Base-by-base conservation (phyloP, 306 rosid genomes). In the Quercus suber region DNA sequence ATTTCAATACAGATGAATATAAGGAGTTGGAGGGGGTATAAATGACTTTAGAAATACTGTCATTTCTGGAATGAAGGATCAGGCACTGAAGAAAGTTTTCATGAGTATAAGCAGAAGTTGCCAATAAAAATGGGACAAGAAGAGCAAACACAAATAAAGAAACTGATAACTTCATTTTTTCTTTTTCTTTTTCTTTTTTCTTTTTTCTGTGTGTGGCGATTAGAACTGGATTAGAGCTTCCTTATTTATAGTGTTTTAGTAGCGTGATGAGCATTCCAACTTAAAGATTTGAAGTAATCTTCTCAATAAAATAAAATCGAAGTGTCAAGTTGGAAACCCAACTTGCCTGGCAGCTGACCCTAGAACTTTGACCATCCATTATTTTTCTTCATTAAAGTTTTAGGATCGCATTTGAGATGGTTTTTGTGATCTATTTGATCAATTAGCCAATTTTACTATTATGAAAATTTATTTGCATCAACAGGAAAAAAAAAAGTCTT, bases 1-100 rank as follows among this genome's bases (percentile, higher is more conserved):
- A 79, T 31, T 73, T 6, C 28, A 79, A 64, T 2, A 72, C 28
- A 4, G 55, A 49, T 5, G 78, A 30, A 27, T 52, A 79, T 0
- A 59, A 79, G 7, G 82, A 49, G 31, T 73, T 37, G 14, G 25
- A 18, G 1, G 58, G 73, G 35, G 78, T 79, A 67, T 59, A 79
- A 30, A 73, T 43, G 49, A 52, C 37, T 14, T 72, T 31, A 30
- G 82, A 73, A 72, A 73, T 60, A 9, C 73, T 33, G 31, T 35
- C 30, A 5, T 59, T 51, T 1, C 31, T 9, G 3, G 73, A 73
- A 51, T 63, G 41, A 52, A 31, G 65, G 58, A 73, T 60, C 4
- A 73, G 73, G 57, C 82, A 79, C 6, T 73, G 82, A 23, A 79
- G 56, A 63, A 79, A 79, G 28, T 73, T 30, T 59, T 79, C 77